phyloP scores from a whole-genome alignment of 2,329 filamentous ascomycete species.

The Fusarium citri region DNA sequence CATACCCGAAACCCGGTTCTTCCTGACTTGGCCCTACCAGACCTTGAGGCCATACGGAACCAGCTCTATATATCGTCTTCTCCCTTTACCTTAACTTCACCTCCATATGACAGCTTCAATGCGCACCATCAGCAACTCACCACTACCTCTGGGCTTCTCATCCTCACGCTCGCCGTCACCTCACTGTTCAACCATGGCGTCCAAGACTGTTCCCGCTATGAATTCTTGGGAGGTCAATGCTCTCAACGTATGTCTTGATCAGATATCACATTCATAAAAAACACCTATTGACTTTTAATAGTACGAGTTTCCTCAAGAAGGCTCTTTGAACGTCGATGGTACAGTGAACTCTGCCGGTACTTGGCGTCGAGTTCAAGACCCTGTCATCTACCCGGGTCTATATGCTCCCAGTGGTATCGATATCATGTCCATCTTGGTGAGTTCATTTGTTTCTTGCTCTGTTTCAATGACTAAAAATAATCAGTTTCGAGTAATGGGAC shows the following conservation, averaged over 20 bases:
- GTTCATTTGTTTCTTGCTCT: neutral
- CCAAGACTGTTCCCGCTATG: conserved; percentile 33
- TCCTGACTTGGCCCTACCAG: conserved; percentile 7
- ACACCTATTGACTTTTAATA: conserved; percentile 23
- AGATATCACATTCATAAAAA: neutral
- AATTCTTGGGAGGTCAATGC: conserved; percentile 46
- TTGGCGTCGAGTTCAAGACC: conserved; percentile 53
- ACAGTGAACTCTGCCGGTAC: conserved; percentile 30
- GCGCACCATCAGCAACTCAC: conserved; percentile 27
- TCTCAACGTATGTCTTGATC: conserved; percentile 36
- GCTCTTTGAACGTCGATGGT: conserved; percentile 37
- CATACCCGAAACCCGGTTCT: conserved; percentile 18
- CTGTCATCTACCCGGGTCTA: conserved; percentile 66
- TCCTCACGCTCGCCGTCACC: conserved; percentile 15
- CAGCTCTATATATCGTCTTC: conserved; percentile 25
- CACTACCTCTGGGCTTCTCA: conserved; percentile 16
- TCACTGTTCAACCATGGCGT: conserved; percentile 28
- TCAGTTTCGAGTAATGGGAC: conserved; percentile 71
- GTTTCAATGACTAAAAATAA: conserved; percentile 18
- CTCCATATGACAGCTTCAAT: conserved; percentile 31
- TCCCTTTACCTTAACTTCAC: neutral
- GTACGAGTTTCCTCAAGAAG: conserved; percentile 45
- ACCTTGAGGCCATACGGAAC: neutral
- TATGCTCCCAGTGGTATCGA: conserved; percentile 68
- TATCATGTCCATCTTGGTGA: conserved; percentile 66